Evolutionary conservation across 2,329 filamentous ascomycete genomes (phyloP), one percentile per base, ranked within the genome.

Genomic region (Ascochyta fabae): DNA sequence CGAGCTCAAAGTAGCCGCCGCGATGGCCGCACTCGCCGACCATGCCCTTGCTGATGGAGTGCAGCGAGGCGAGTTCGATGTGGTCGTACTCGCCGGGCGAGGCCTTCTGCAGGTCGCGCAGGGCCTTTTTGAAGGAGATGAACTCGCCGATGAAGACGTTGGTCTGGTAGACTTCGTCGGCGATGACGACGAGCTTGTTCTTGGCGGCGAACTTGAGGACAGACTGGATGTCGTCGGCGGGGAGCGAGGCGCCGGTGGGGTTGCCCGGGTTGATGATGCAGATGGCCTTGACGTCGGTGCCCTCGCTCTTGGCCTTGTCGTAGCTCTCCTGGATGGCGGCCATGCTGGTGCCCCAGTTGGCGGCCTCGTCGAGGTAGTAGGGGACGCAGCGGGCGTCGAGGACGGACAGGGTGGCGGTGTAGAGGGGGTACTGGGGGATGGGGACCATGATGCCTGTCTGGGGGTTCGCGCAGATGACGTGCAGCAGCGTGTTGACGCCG

Each of bases 201-300:
- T 93, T 83, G 26, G 87, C 88, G 35, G 95, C 94, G 61, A 97
- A 89, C 62, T 95, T 86, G 65, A 98, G 84, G n/a, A 98, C 91
- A 47, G 84, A 83, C 70, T 88, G 87, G 76, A 99, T 88, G 71
- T 97, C 92, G 19, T 86, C 83, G 62, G 89, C 84, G 33, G 88
- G 82, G 16, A 99, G 85, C 48, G 89, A 95, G 46, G 92, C 92
- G 64, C 95, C 95, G 2, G 95, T 99, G 3, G 95, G 95, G 80
- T 99, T 99, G 56, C 95, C 95, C 0, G 95, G 95, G 84, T 99
- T 99, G 82, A 99, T 99, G 69, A 99, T 89, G 64, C 95, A 94
- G 66, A 99, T 92, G 66, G 91, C 91, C 69, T 93, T 91, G 49
- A 97, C 91, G 67, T 98, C 92, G 58, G 88, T 88, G 59, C 92